A percentile compares a stretch with the other conserved stretches of the same genome.
phyloP scores from a whole-genome alignment of 1,284 basidiomycete species.

The Apiotrichum siamense region DNA sequence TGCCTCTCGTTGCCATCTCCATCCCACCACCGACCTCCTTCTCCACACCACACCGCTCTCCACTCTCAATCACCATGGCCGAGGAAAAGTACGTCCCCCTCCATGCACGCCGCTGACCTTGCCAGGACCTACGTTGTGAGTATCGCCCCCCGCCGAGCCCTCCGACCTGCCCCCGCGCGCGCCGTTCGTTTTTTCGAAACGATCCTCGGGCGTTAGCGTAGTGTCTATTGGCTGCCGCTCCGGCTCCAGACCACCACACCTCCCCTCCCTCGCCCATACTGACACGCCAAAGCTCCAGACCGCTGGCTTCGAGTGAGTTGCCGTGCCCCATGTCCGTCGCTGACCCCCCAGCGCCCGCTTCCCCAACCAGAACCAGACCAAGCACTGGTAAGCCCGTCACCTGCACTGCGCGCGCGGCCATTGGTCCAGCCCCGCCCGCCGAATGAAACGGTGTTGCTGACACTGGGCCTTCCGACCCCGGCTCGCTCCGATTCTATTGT shows the following conservation, averaged over 20 bases:
- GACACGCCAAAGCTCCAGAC: slow-evolving; percentile 42
- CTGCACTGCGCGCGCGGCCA: not conserved
- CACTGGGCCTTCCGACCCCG: not conserved
- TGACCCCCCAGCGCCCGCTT: slow-evolving; percentile 64
- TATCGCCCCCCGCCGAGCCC: not conserved
- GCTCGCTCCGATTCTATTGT: not conserved
- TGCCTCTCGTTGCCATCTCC: not conserved
- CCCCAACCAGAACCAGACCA: slow-evolving; percentile 92
- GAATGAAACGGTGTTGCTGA: not conserved
- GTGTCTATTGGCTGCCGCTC: too few relatives aligned
- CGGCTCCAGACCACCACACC: not conserved
- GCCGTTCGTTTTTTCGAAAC: too few relatives aligned
- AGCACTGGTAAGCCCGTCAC: slow-evolving; percentile 77
- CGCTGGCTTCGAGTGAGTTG: slow-evolving; percentile 49
- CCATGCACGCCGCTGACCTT: slow-evolving; percentile 2
- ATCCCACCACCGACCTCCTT: not conserved
- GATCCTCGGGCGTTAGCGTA: too few relatives aligned
- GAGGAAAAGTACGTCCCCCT: slow-evolving; percentile 38
- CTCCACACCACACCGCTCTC: slow-evolving; percentile 7
- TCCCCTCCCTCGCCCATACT: not conserved
- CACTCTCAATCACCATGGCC: slow-evolving; percentile 25
- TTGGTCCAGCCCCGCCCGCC: not conserved
- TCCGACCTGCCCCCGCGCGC: too few relatives aligned
- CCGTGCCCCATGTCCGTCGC: not conserved
- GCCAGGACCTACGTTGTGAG: slow-evolving; percentile 45